Percentiles rank a stretch among this genome's conserved stretches.
These are phyloP conservation scores for Coemansia sp. DNA, from an alignment of 192 early-diverging fungal species.

Conservation along the genomic window DNA sequence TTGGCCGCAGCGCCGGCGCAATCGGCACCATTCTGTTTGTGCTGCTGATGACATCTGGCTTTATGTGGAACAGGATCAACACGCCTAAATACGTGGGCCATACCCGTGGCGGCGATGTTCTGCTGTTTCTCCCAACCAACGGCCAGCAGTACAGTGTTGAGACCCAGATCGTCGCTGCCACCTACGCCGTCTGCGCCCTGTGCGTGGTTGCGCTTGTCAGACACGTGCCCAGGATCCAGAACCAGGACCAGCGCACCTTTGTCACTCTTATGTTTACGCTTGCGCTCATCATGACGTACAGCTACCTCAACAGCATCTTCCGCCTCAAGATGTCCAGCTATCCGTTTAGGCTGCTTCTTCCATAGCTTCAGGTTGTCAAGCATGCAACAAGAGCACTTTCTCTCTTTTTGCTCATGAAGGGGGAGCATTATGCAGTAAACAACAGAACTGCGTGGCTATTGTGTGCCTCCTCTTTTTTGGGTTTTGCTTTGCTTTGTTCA, in stretches of 20 bases:
- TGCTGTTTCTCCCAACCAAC: conserved; percentile 44
- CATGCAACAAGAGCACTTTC: not conserved
- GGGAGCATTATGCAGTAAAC: too few relatives aligned
- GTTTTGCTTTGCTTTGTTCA: too few relatives aligned
- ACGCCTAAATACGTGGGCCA: conserved; percentile 46
- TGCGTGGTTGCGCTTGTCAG: conserved; percentile 47
- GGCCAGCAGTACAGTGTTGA: conserved; percentile 52
- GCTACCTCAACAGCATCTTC: conserved; percentile 56
- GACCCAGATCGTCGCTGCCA: conserved; percentile 51
- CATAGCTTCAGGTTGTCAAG: conserved; percentile 7
- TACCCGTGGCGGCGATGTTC: conserved; percentile 29
- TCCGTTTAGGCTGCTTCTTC: conserved; percentile 48
- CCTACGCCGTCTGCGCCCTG: conserved; percentile 49
- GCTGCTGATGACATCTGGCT: conserved; percentile 54
- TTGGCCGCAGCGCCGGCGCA: conserved; percentile 40
- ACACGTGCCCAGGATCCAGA: conserved; percentile 43
- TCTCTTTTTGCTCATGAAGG: not conserved
- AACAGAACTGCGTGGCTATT: too few relatives aligned
- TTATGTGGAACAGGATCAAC: conserved; percentile 57
- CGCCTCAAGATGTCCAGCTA: conserved; percentile 52
- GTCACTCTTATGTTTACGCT: conserved; percentile 39
- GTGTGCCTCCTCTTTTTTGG: too few relatives aligned
- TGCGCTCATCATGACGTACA: conserved; percentile 40
- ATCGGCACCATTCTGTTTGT: conserved; percentile 42
- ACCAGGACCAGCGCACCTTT: conserved; percentile 42